These are phyloP conservation scores for Nannizziopsis barbatae DNA, from an alignment of 2,329 filamentous ascomycete species.

Conservation along the genomic window DNA sequence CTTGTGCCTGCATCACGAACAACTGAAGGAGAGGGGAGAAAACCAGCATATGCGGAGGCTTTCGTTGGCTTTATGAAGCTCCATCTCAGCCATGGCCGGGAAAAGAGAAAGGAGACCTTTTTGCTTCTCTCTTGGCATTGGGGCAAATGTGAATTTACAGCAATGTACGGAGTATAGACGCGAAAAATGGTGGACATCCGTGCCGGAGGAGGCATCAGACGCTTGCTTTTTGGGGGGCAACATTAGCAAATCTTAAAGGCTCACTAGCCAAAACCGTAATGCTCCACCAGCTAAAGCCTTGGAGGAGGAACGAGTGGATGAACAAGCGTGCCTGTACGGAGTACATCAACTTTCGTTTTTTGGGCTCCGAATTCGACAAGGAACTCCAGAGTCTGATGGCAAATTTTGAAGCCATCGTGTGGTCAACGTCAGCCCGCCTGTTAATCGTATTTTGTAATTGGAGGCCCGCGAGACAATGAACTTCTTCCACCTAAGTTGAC, in stretches of 20 bases:
- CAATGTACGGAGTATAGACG: not conserved
- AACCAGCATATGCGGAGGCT: not conserved
- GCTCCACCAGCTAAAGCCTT: constrained; percentile 6
- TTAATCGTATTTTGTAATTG: not conserved
- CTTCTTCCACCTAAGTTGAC: not conserved
- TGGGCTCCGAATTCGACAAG: not conserved
- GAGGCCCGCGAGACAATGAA: not conserved
- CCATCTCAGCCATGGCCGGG: constrained; percentile 1
- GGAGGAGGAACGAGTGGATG: constrained; percentile 1
- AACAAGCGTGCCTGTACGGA: not conserved
- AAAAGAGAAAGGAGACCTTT: not conserved
- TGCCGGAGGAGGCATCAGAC: constrained; percentile 1
- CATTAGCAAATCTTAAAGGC: constrained; percentile 4
- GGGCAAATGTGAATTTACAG: constrained; percentile 7
- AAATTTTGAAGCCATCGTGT: not conserved
- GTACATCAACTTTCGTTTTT: constrained; percentile 3
- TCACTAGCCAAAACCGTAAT: not conserved
- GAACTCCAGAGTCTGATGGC: not conserved
- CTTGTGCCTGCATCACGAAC: not conserved
- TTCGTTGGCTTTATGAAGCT: constrained; percentile 8
- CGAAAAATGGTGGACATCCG: constrained; percentile 1
- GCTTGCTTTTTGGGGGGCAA: constrained; percentile 4
- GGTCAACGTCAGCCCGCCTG: not conserved
- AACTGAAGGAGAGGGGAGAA: not conserved
- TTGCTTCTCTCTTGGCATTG: constrained; percentile 9